Evolutionary conservation across 2,329 filamentous ascomycete genomes (phyloP).

Genomic region (Aspergillus neotritici): DNA sequence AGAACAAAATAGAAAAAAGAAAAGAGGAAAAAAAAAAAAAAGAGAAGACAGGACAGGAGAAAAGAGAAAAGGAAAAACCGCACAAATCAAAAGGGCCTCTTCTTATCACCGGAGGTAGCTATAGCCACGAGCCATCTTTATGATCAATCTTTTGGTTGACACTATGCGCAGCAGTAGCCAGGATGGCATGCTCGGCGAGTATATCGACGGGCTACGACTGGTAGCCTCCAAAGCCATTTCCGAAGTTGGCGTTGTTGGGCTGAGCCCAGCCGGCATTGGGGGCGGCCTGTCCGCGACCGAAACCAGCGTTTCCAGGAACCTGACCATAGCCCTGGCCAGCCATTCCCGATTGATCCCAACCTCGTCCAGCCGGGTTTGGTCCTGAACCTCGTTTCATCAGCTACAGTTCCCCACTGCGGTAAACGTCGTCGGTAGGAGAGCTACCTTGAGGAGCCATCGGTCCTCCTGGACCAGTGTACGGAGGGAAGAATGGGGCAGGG

Average conservation of each 20-base stretch:
- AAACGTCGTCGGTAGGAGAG: background rate
- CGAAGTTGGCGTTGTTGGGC: constrained; percentile 44
- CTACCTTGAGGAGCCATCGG: constrained; percentile 58
- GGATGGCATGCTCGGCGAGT: constrained; percentile 2
- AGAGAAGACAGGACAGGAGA: constrained; percentile 12
- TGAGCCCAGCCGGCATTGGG: constrained; percentile 50
- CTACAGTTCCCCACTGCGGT: too few relatives aligned
- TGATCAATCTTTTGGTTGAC: constrained; percentile 5
- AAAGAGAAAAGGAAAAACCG: constrained; percentile 10
- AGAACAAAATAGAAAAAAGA: constrained; percentile 6
- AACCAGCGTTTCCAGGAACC: constrained; percentile 69
- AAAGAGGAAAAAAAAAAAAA: constrained; percentile 8
- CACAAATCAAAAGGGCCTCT: constrained; percentile 6
- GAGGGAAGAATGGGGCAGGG: constrained; percentile 81
- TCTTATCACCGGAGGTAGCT: constrained; percentile 12
- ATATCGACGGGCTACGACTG: constrained; percentile 44
- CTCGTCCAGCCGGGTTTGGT: constrained; percentile 54
- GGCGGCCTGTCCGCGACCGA: constrained; percentile 65
- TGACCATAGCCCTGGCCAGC: constrained; percentile 52
- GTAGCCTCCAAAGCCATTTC: constrained; percentile 56
- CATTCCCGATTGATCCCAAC: constrained; percentile 47
- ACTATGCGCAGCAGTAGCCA: constrained; percentile 11
- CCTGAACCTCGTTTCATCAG: constrained; percentile 28
- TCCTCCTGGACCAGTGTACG: constrained; percentile 70
- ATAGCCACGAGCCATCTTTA: constrained; percentile 9